A percentile compares a stretch with the other conserved stretches of the same genome.
Evolutionary conservation across 2,329 filamentous ascomycete genomes (phyloP).

Genomic region (Conoideocrella luteorostrata): DNA sequence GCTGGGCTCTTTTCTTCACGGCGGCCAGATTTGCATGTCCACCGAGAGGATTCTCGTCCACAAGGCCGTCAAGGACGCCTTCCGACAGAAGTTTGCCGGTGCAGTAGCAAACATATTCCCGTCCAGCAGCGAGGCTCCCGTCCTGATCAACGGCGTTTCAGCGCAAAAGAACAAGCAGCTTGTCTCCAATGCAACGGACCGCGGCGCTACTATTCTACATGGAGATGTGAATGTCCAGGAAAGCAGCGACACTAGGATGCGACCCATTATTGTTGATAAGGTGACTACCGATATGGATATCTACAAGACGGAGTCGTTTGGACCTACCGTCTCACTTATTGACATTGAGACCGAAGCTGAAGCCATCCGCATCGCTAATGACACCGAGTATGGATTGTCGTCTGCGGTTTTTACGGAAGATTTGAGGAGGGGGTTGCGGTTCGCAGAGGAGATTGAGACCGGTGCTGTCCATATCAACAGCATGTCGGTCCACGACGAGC

Average conservation of each 20-base stretch:
- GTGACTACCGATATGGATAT: constrained; percentile 63
- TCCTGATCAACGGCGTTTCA: constrained; percentile 63
- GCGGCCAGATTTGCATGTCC: constrained; percentile 80
- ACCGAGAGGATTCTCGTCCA: constrained; percentile 68
- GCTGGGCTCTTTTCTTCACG: constrained; percentile 64
- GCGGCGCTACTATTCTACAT: constrained; percentile 52
- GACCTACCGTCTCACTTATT: constrained; percentile 64
- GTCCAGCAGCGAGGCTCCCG: constrained; percentile 56
- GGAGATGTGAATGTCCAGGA: constrained; percentile 30
- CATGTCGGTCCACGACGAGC: constrained; percentile 61
- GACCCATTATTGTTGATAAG: constrained; percentile 60
- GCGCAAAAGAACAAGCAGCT: constrained; percentile 60
- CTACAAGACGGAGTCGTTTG: constrained; percentile 70
- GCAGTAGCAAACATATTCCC: constrained; percentile 37
- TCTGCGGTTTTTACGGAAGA: constrained; percentile 68
- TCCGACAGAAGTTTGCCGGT: constrained; percentile 36
- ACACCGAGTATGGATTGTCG: constrained; percentile 71
- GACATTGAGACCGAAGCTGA: constrained; percentile 64
- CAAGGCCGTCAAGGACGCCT: constrained; percentile 37
- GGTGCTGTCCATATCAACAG: constrained; percentile 64
- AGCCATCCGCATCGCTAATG: constrained; percentile 68
- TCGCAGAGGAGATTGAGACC: constrained; percentile 59
- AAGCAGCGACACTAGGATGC: constrained; percentile 37
- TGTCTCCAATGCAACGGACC: constrained; percentile 58
- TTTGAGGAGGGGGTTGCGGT: constrained; percentile 49